Conservation (phyloP, 495 filamentous ascomycete species). For the Penicillium mononematosum region DNA sequence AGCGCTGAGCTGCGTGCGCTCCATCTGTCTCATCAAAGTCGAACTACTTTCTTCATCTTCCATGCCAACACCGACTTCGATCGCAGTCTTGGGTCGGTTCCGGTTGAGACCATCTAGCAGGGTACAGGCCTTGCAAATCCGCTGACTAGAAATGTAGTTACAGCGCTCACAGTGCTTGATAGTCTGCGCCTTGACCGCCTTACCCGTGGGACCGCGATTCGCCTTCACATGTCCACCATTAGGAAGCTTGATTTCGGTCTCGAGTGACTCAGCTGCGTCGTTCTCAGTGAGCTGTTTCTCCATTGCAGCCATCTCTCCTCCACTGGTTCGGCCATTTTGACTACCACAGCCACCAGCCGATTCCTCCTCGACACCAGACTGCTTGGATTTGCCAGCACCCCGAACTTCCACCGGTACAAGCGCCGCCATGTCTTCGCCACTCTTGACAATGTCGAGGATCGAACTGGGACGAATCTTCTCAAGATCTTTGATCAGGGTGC, state of each 20-base stretch:
- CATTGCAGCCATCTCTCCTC: constrained; percentile 91
- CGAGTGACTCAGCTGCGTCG: constrained; percentile 61
- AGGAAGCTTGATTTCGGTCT: constrained; percentile 66
- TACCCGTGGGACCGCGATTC: constrained; percentile 19
- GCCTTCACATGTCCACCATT: constrained; percentile 23
- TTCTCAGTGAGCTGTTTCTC: constrained; percentile 72
- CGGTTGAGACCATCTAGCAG: constrained; percentile 90
- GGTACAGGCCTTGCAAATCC: constrained; percentile 91
- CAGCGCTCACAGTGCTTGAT: constrained; percentile 82
- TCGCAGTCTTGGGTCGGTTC: constrained; percentile 75
- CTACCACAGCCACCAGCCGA: constrained; percentile 71
- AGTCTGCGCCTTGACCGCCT: constrained; percentile 60
- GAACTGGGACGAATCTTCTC: constrained; percentile 91
- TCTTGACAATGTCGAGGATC: constrained; percentile 90
- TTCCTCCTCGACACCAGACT: constrained; percentile 55
- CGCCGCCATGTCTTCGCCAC: constrained; percentile 92
- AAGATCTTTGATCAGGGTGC: constrained; percentile 89
- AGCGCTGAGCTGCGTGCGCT: constrained; percentile 48
- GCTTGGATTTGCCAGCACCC: constrained; percentile 26
- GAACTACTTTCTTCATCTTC: constrained; percentile 58
- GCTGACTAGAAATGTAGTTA: constrained; percentile 93
- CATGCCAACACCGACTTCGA: constrained; percentile 53
- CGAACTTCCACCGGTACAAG: constrained; percentile 66
- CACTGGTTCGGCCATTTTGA: constrained; percentile 63
- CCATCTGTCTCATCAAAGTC: constrained; percentile 55